These are phyloP conservation scores for Avena atlantica DNA, from an alignment of 176 grass and related monocot genomes.

Conservation along the genomic window DNA sequence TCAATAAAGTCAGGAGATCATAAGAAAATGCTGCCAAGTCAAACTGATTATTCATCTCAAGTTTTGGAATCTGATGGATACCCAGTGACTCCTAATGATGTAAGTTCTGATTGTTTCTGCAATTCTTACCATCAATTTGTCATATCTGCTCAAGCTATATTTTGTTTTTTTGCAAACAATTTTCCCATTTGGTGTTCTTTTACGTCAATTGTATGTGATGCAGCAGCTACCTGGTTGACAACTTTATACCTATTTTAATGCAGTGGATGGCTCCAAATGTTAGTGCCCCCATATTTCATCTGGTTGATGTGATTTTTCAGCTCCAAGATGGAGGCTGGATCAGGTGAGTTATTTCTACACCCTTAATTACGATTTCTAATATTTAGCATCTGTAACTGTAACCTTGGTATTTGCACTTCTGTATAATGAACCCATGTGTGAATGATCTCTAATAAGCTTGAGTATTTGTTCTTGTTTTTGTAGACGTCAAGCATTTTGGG, in stretches of 20 bases:
- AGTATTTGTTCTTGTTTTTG: constrained; percentile 34
- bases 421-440: background rate
- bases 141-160: constrained; percentile 21
- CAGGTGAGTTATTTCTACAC: constrained; percentile 59
- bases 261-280: constrained; percentile 96
- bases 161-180: background rate
- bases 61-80: constrained; percentile 59
- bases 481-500: constrained; percentile 99
- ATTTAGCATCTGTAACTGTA: constrained; percentile 28
- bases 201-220: constrained; percentile 28
- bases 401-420: background rate
- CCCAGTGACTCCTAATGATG: constrained; percentile 60
- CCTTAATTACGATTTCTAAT: constrained; percentile 43
- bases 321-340: constrained; percentile 98
- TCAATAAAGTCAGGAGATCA: constrained; percentile 59
- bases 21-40: constrained; percentile 49
- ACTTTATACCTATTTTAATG: constrained; percentile 45
- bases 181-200: background rate
- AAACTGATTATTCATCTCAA: constrained; percentile 59
- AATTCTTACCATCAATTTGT: constrained; percentile 25
- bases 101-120: constrained; percentile 52
- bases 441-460: constrained; percentile 20
- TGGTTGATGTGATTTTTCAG: constrained; percentile 97
- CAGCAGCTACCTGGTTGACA: constrained; percentile 9
- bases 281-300: constrained; percentile 89